These are phyloP conservation scores for Cladosporium sp. DNA, from an alignment of 2,329 filamentous ascomycete species.

Conservation along the genomic window DNA sequence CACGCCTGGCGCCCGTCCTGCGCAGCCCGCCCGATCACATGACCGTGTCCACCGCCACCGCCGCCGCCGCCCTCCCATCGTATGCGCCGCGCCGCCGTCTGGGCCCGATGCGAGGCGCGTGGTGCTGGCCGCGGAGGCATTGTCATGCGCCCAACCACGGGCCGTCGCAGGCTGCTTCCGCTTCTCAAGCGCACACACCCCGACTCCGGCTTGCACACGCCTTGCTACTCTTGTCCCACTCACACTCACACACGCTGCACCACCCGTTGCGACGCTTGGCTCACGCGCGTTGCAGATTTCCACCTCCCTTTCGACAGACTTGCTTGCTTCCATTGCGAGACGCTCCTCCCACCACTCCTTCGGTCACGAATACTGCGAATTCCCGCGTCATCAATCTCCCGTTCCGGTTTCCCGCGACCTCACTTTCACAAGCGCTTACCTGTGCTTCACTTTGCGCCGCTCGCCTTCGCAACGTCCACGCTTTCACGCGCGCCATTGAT, in stretches of 20 bases:
- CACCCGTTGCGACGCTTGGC: conserved; percentile 13
- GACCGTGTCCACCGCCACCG: background rate
- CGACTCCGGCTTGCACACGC: conserved; percentile 4
- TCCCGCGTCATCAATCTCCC: background rate
- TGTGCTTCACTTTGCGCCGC: conserved; percentile 19
- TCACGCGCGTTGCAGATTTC: conserved; percentile 10
- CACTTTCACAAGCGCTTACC: conserved; percentile 25
- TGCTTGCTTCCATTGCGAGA: conserved; percentile 8
- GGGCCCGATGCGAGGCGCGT: background rate
- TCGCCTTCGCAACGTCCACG: background rate
- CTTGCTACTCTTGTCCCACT: conserved; percentile 10
- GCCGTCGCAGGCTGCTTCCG: conserved; percentile 2
- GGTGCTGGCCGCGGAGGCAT: conserved; percentile 1
- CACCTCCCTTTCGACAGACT: conserved; percentile 7
- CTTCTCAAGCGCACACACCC: conserved; percentile 3
- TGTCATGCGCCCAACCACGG: conserved; percentile 4
- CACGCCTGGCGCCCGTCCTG: background rate
- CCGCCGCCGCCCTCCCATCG: background rate
- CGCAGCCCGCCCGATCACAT: background rate
- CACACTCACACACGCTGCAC: conserved; percentile 4
- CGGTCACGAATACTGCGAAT: conserved; percentile 1
- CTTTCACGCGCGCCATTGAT: conserved; percentile 5
- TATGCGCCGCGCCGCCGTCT: too few relatives aligned
- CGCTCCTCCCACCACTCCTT: conserved; percentile 3
- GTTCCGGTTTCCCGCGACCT: conserved; percentile 7